These are phyloP conservation scores for Oenanthe javanica DNA, from an alignment of 140 eudicot genomes.

Conservation along the genomic window DNA sequence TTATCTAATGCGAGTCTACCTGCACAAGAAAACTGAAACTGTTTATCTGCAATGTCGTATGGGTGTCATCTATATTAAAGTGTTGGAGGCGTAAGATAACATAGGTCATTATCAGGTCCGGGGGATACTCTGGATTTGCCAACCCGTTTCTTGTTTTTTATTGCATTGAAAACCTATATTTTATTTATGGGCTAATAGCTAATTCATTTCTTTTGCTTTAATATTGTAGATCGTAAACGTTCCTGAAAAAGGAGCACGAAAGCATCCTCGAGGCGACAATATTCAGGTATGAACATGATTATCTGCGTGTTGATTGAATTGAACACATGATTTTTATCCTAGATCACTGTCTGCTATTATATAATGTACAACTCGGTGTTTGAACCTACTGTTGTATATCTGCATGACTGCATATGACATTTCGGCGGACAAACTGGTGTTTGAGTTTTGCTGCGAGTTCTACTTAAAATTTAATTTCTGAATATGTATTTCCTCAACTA, in stretches of 20 bases:
- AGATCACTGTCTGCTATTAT: not conserved
- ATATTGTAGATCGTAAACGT: constrained; percentile 73
- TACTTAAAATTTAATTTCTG: not conserved
- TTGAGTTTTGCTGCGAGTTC: not conserved
- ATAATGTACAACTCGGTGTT: not conserved
- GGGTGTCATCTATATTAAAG: not conserved
- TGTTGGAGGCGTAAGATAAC: not conserved
- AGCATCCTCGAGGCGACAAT: constrained; percentile 86
- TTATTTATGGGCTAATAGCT: constrained; percentile 1
- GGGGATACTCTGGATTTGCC: not conserved
- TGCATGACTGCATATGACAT: not conserved
- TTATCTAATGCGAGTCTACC: not conserved
- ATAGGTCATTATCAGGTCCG: not conserved
- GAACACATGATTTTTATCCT: not conserved
- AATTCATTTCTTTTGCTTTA: constrained; percentile 1
- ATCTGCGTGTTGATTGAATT: not conserved
- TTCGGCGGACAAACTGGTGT: not conserved
- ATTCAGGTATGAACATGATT: constrained; percentile 58
- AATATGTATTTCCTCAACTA: not conserved
- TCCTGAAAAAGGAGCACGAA: constrained; percentile 89
- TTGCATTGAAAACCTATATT: not conserved
- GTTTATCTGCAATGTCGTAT: not conserved
- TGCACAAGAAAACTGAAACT: not conserved
- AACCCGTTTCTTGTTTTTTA: constrained; percentile 1
- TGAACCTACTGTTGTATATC: not conserved